These are phyloP conservation scores for Trichophyton mentagrophytes DNA, from an alignment of 2,329 filamentous ascomycete species.

Conservation along the genomic window DNA sequence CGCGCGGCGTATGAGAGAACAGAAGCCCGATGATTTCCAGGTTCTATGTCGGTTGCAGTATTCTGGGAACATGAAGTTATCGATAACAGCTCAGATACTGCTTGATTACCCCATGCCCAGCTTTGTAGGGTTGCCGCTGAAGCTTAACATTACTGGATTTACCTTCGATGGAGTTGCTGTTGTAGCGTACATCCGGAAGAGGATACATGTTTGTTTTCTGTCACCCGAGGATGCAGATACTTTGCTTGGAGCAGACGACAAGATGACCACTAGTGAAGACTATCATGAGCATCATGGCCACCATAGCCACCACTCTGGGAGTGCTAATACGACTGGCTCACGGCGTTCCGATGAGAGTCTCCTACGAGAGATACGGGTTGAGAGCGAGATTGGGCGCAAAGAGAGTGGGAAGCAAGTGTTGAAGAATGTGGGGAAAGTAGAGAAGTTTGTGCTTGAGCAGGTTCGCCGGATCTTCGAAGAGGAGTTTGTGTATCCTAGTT, in stretches of 20 bases:
- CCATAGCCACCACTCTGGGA: conserved; percentile 5
- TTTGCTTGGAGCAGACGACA: conserved; percentile 40
- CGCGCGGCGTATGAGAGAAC: conserved; percentile 52
- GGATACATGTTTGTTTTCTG: conserved; percentile 87
- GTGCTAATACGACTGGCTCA: conserved; percentile 16
- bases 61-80: conserved; percentile 71
- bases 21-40: conserved; percentile 74
- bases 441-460: conserved; percentile 92
- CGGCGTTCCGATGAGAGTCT: conserved; percentile 54
- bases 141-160: conserved; percentile 86
- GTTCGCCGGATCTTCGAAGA: conserved; percentile 96
- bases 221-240: conserved; percentile 81
- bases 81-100: conserved; percentile 85
- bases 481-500: conserved; percentile 95
- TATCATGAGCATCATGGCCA: conserved; percentile 7
- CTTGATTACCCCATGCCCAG: conserved; percentile 98
- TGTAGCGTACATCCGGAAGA: conserved; percentile 75
- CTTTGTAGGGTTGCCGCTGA: conserved; percentile 89
- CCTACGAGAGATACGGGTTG: conserved; percentile 84
- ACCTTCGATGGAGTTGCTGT: conserved; percentile 93
- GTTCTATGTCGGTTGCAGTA: conserved; percentile 86
- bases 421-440: conserved; percentile 97
- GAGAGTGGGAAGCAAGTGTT: conserved; percentile 86
- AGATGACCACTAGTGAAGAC: conserved; percentile 7
- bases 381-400: conserved; percentile 91